A percentile compares a stretch with the other conserved stretches of the same genome.
These are phyloP conservation scores for Penicillium argentinense DNA, from an alignment of 495 filamentous ascomycete genomes.

Conservation along the genomic window DNA sequence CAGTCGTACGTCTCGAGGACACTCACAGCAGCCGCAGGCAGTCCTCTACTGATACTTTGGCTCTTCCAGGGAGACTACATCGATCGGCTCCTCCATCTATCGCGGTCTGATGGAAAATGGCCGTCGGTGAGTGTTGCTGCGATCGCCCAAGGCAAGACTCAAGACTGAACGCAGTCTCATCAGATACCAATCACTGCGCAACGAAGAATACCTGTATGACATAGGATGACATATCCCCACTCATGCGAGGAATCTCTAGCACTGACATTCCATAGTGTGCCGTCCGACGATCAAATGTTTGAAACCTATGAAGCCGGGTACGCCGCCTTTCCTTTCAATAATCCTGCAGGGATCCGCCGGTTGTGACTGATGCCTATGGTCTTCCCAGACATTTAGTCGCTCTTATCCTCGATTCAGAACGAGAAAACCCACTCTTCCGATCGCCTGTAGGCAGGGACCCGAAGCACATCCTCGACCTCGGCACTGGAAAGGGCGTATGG, in stretches of 20 bases:
- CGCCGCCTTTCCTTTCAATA: background rate
- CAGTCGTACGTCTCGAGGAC: slow-evolving; percentile 20
- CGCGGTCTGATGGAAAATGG: slow-evolving; percentile 21
- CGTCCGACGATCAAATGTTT: slow-evolving; percentile 19
- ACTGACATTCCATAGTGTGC: no score
- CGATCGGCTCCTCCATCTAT: slow-evolving; percentile 20
- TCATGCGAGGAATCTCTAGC: no score
- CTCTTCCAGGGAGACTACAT: slow-evolving; percentile 14
- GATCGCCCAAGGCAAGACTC: background rate
- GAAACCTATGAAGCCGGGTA: slow-evolving; percentile 24
- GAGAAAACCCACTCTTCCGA: slow-evolving; percentile 20
- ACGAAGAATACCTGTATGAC: slow-evolving; percentile 15
- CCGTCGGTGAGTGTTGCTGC: slow-evolving; percentile 11
- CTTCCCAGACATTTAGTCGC: slow-evolving; percentile 13
- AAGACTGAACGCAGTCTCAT: background rate
- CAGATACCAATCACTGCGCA: slow-evolving; percentile 21
- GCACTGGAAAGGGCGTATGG: slow-evolving; percentile 24
- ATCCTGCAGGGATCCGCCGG: no score
- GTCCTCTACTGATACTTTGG: no score
- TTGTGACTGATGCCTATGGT: background rate
- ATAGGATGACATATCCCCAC: background rate
- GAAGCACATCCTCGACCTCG: slow-evolving; percentile 19
- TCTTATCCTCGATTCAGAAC: slow-evolving; percentile 17
- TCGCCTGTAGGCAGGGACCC: slow-evolving; percentile 10
- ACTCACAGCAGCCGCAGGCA: no score